Evolutionary conservation across 371 early-diverging fungal genomes (phyloP), one percentile per base, ranked within the genome.

Genomic region (Lichtheimia corymbifera): DNA sequence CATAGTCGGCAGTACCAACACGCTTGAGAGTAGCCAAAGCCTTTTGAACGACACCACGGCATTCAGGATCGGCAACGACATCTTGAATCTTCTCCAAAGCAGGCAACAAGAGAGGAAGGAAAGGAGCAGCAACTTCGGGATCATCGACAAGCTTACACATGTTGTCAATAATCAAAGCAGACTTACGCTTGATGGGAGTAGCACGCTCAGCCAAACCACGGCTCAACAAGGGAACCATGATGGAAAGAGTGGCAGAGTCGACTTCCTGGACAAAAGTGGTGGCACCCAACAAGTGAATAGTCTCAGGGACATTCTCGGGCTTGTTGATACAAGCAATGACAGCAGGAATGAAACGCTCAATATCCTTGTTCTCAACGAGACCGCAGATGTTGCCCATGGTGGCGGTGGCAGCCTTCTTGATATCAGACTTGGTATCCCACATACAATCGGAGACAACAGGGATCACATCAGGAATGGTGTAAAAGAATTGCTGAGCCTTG

Each of bases 131-230:
- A 22, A 90, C 88, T 55, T 81, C 82, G 28, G 93, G 92, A 72
- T 90, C 84, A 65, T 87, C 81, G 62, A 91, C 92, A 42, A 93
- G 85, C 79, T 92, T 92, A 71, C 86, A 91, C 86, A 93, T 86
- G 75, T 93, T 93, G 71, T 90, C 89, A 52, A 93, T 89, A 61
- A 93, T 91, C 67, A 91, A 86, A 60, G 91, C 87, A 62, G 91
- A 77, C 76, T 90, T 89, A 80, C 92, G 92, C 69, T 89, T 81
- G 66, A 87, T 84, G 62, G 86, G 66, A 44, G 85, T 85, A 43
- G 72, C 68, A 54, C 86, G 76, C 61, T 86, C 88, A 20, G 77
- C 69, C 55, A 93, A 78, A 85, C 91, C 92, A 80, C 91, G 89
- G 60, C 74, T 73, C 55, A 93, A 75, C n/a, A 91, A 80, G 47